Evolutionary conservation across 164 flowering plant species (phyloP).

Genomic region (Tetrastigma voinierianum): DNA sequence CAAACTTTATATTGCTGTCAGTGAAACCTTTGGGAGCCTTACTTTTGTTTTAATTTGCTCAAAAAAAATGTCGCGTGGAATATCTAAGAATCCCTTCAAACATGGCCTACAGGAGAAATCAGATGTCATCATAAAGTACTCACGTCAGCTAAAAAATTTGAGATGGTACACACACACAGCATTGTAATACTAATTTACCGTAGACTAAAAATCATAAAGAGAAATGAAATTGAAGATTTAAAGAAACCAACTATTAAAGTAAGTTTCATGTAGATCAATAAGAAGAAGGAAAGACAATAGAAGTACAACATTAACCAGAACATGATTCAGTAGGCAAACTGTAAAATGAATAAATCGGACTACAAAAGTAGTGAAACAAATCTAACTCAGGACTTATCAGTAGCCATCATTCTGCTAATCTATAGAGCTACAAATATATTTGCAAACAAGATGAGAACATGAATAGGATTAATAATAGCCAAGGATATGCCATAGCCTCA

Average conservation of each 20-base stretch:
- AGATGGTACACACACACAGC: neutral
- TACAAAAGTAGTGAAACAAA: neutral
- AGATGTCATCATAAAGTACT: neutral
- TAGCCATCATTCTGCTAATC: neutral
- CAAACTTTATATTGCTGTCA: neutral
- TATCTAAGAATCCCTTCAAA: slow-evolving; percentile 97
- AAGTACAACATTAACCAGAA: neutral
- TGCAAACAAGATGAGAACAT: neutral
- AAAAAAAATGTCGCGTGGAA: slow-evolving; percentile 95
- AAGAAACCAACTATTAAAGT: neutral
- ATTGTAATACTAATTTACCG: neutral
- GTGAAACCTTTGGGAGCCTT: slow-evolving; percentile 27
- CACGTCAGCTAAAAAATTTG: neutral
- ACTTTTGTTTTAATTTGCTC: slow-evolving; percentile 96
- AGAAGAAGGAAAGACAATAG: neutral
- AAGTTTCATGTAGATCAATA: neutral
- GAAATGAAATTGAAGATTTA: neutral
- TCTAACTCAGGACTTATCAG: neutral
- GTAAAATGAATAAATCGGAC: neutral
- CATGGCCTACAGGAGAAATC: slow-evolving; percentile 68
- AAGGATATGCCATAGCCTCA: neutral
- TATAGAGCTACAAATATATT: neutral
- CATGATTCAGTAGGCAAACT: neutral
- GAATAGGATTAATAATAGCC: neutral
- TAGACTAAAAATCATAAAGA: neutral